Evolutionary conservation across 352 stramenopile genomes (phyloP), one percentile per base, ranked within the genome.

Genomic region (Phytophthora hybrid): DNA sequence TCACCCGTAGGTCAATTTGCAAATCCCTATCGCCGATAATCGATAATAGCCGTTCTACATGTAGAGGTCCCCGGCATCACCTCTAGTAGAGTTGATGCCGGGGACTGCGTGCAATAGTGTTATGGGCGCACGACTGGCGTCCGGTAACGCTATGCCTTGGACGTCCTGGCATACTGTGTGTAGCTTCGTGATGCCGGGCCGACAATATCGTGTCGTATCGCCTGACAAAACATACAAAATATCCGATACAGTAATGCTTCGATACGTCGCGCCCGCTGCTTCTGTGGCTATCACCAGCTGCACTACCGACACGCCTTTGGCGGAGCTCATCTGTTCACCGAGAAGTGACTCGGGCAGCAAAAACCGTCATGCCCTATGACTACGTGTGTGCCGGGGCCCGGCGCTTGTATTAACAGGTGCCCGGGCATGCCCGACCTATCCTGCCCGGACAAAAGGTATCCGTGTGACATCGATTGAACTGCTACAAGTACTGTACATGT

Each of bases 401-500:
- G 41, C 41, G 41, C 41, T 49, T 49, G 41, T 49, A 49, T 49
- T 49, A 49, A 49, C 41, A 49, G 41, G 41, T 49, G 41, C 41
- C 41, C 21, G 41, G 18, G 0, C 41, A 49, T 49, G 41, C 41
- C 41, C 41, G 16, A 49, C 41, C 41, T 49, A 49, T 49, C 41
- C 41, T 19, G 1, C 34, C 34, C 11, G 34, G 41, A 7, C 14
- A 51, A 49, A 49, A 49, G 41, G 41, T 49, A 49, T 49, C 41
- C 41, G 41, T 49, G 41, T 49, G 41, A 49, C 41, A 49, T 49
- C 41, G 16, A 14, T 49, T 19, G 13, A 49, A 19, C 14, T 49
- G 41, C 41, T 49, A 21, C 6, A n/a, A 44, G 37, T 44, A n/a
- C n/a, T n/a, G n/a, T n/a, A n/a, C n/a, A n/a, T n/a, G n/a, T n/a